Base-by-base conservation (phyloP, 441 rosid genomes). In the Corymbia citriodora region DNA sequence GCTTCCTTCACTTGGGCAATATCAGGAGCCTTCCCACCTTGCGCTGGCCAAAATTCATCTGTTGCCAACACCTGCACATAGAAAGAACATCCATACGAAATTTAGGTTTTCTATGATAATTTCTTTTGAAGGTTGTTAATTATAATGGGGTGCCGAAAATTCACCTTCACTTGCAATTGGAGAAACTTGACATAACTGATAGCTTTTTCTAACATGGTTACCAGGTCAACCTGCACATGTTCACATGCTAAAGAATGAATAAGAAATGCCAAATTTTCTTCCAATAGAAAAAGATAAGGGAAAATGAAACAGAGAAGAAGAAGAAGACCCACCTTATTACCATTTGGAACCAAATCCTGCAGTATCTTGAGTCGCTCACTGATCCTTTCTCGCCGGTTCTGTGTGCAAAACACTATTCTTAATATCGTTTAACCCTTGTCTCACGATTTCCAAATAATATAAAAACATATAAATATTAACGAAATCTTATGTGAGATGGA, bases 31-130 rank as follows among this genome's bases (percentile, higher is more conserved):
- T 96, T 97, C 59, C 97, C 99, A 53, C 98, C 99, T 90, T 96
- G 98, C 8, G 93, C 97, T 4, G 99, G 99, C 99, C 99, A 97
- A 91, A 98, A 97, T 88, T 98, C 99, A 92, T 98, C 99, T 1
- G 99, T 95, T 29, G 99, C 99, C 92, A 98, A 92, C 16, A 98
- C 99, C 99, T 97, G 83, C 68, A 57, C 29, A 23, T 15, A 68
- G 9, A 85, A 48, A 33, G 19, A 65, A 74, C n/a, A 40, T 40
- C 48, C 10, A 12, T 40, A 14, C 52, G 23, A 54, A 68, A n/a
- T 45, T 74, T 21, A 53, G 25, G 61, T n/a, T 87, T 87, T 52
- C 11, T 40, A 23, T 14, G n/a, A 48, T 23, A 8, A 59, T 74
- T 74, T 40, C 85, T 40, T 40, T 40, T 74, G 85, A 74, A 74